Evolutionary conservation across 1,284 basidiomycete species (phyloP), one percentile per base, ranked within the genome.

Genomic region (Boletus semigastroideus): DNA sequence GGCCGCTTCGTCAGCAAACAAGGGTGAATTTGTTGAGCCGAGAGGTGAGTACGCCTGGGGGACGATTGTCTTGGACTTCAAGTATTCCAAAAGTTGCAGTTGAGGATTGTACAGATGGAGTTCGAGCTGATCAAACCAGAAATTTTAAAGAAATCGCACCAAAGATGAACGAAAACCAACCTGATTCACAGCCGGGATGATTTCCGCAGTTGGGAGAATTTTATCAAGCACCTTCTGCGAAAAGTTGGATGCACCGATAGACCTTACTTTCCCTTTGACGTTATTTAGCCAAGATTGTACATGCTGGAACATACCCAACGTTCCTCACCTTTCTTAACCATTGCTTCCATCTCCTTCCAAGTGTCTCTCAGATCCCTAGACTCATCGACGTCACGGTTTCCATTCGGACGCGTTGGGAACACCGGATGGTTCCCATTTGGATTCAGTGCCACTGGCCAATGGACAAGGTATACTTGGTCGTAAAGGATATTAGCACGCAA

Each of bases 21-120:
- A 72, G 2, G 89, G 87, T 4, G 80, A 78, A 59, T 78, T 76
- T 8, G 84, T 82, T 17, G 87, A 90, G 6, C 92, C 92, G 28
- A 94, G 79, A 4, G 93, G 93, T 10, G 87, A 92, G 71, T 93
- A 94, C 0, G 91, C 91, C 68, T 92, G 80, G 1, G 89, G 74
- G 27, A 84, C 71, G 61, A 95, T 94, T 33, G 76, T 77, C 66
- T 91, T 84, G 33, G 76, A 72, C 62, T 80, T 78, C 65, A 90
- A 78, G 72, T 83, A 93, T 16, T 74, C 69, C 51, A 88, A 61
- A 43, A 93, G 79, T 51, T 84, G 77, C 68, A 85, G 84, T 63
- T 93, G 84, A 0, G 88, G 87, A 70, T 88, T 88, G 69, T 86
- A 88, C 19, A 87, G 72, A 68, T 91, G 89, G 28, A 91, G 72